phyloP scores from a whole-genome alignment of 352 stramenopile species.

The Phytopythium delawarense region DNA sequence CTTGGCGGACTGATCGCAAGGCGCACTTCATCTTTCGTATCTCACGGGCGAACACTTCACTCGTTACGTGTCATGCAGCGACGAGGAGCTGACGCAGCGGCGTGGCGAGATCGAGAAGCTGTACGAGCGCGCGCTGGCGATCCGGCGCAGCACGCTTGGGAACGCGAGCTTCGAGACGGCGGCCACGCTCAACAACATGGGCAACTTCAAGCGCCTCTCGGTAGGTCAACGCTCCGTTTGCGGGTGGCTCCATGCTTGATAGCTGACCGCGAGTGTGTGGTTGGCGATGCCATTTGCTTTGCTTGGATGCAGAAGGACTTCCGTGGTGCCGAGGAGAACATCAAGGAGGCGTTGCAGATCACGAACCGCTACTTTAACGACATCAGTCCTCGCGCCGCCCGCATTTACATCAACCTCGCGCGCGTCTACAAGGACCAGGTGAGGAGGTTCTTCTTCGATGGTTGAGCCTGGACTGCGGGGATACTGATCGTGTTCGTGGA shows the following conservation, averaged over 20 bases:
- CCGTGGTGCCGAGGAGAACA: constrained; percentile 56
- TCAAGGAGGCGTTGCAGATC: constrained; percentile 76
- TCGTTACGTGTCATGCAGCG: constrained; percentile 9
- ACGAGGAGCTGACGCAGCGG: constrained; percentile 30
- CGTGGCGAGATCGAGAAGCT: constrained; percentile 55
- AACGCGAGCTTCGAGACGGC: constrained; percentile 80
- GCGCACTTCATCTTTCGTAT: not conserved
- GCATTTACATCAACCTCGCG: constrained; percentile 76
- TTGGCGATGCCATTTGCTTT: not conserved
- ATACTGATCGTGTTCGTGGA: not conserved
- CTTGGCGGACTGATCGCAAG: not conserved
- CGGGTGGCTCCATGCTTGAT: not conserved
- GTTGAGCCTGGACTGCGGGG: not conserved
- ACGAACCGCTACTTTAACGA: constrained; percentile 76
- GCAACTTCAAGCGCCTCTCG: constrained; percentile 74
- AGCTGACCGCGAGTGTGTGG: not conserved
- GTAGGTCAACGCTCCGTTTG: constrained; percentile 17
- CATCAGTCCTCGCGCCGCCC: constrained; percentile 59
- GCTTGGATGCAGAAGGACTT: constrained; percentile 47
- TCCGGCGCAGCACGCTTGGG: constrained; percentile 63
- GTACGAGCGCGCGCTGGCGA: constrained; percentile 60
- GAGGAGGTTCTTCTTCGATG: not conserved
- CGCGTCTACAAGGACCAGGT: constrained; percentile 77
- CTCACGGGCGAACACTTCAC: not conserved
- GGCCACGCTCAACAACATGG: constrained; percentile 79